Percentiles rank a stretch among this genome's conserved stretches.
These are phyloP conservation scores for Phytophthora pseudosyringae DNA, from an alignment of 352 stramenopile genomes.

Conservation along the genomic window DNA sequence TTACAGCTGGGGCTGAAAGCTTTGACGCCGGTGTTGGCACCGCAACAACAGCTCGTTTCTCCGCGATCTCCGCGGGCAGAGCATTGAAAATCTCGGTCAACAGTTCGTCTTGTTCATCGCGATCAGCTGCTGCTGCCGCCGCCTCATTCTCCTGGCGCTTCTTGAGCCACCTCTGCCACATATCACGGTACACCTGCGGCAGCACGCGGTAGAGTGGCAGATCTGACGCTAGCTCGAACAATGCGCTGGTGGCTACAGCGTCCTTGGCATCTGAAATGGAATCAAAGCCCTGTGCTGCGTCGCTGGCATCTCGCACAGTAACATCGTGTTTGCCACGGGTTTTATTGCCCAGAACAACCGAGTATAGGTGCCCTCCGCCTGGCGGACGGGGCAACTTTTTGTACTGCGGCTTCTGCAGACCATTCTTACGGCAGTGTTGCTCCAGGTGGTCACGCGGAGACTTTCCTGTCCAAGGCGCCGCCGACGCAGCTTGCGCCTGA, in stretches of 20 bases:
- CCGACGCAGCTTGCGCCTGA: slow-evolving; percentile 22
- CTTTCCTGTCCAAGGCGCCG: slow-evolving; percentile 67
- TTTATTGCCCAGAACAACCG: slow-evolving; percentile 58
- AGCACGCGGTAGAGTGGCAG: slow-evolving; percentile 91
- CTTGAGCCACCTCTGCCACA: slow-evolving; percentile 86
- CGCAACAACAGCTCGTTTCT: slow-evolving; percentile 42
- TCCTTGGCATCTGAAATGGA: slow-evolving; percentile 82
- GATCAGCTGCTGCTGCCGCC: slow-evolving; percentile 42
- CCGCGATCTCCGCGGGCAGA: slow-evolving; percentile 59
- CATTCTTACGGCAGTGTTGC: slow-evolving; percentile 90
- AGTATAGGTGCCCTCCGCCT: slow-evolving; percentile 52
- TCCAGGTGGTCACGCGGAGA: slow-evolving; percentile 90
- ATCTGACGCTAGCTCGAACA: slow-evolving; percentile 89
- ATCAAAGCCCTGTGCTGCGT: slow-evolving; percentile 51
- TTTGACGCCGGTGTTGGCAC: background rate
- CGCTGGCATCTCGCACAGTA: slow-evolving; percentile 42
- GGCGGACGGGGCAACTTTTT: slow-evolving; percentile 45
- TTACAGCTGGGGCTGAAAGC: background rate
- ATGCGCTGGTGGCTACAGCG: slow-evolving; percentile 74
- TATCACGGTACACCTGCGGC: slow-evolving; percentile 83
- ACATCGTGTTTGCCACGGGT: slow-evolving; percentile 48
- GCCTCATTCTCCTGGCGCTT: slow-evolving; percentile 45
- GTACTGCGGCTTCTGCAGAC: slow-evolving; percentile 82
- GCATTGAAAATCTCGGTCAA: slow-evolving; percentile 54
- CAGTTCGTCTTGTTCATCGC: slow-evolving; percentile 60